These are phyloP conservation scores for Globisporangium carolinianum DNA, from an alignment of 352 stramenopile genomes.

Conservation along the genomic window DNA sequence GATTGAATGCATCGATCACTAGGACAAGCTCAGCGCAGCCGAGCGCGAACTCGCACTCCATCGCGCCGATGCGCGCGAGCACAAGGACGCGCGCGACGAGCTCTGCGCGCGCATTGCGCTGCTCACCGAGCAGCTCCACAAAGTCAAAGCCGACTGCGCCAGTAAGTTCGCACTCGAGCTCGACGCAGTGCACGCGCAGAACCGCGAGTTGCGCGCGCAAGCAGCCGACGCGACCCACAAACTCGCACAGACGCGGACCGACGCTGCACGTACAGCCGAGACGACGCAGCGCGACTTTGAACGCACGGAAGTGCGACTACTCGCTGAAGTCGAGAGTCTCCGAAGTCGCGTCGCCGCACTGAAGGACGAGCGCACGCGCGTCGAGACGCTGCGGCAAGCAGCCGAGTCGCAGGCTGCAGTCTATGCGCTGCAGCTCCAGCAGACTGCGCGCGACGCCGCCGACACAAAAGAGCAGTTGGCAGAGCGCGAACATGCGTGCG, in stretches of 20 bases:
- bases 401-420: constrained; percentile 37
- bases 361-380: constrained; percentile 53
- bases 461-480: constrained; percentile 48
- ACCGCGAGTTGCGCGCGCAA: constrained; percentile 51
- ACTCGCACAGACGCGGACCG: constrained; percentile 32
- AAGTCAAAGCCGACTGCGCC: constrained; percentile 61
- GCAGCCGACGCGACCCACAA: constrained; percentile 47
- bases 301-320: constrained; percentile 39
- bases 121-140: constrained; percentile 68
- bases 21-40: constrained; percentile 21
- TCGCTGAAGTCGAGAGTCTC: constrained; percentile 57
- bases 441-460: constrained; percentile 41
- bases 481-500: constrained; percentile 55
- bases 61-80: constrained; percentile 43
- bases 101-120: constrained; percentile 54
- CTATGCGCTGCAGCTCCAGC: constrained; percentile 43
- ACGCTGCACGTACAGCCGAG: constrained; percentile 26
- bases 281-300: constrained; percentile 36
- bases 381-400: constrained; percentile 44
- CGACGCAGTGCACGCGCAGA: constrained; percentile 46
- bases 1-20: too few relatives aligned
- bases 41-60: constrained; percentile 61
- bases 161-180: constrained; percentile 45
- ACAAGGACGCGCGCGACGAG: constrained; percentile 57
- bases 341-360: constrained; percentile 36